Evolutionary conservation across 345 rosid genomes (phyloP), one percentile per base, ranked within the genome.

Genomic region (Streptanthus diversifolius): DNA sequence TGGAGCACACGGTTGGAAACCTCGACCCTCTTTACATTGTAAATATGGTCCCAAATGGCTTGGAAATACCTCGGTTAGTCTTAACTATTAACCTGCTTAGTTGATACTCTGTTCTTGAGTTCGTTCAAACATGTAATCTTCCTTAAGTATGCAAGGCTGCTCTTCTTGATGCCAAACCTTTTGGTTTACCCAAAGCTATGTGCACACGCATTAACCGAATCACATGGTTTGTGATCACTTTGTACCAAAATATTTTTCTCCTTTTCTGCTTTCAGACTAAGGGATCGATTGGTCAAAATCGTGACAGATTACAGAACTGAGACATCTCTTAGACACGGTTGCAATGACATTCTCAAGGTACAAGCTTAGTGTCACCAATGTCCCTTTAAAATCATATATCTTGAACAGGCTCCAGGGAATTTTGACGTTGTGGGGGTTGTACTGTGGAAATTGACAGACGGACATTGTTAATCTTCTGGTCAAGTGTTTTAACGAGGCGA

Each of bases 1-100:
- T 95, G 77, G 99, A 95, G 82, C 99, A 95, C 85, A 95, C 99
- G 3, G 98, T 95, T 65, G 99, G 99, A 72, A 88, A 95, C 84
- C 98, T 92, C 8, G 97, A 95, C 79, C 99, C 98, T 72, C 85
- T 92, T 35, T 88, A 92, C 76, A 95, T 95, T 54, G 99, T 95
- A 77, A 95, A 92, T 76, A 86, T 86, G 92, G 93, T 95, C 74
- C 99, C 98, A 53, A 90, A 90, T 81, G 99, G 99, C 63, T 77
- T 95, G 86, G 96, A 95, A 80, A 95, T 95, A 80, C 99, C 98
- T 73, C 89, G 93, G 98, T 95, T 72, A 86, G 97, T 84, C 30
- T 22, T 55, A 63, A 65, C 33, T 2, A 47, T 55, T 12, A 44
- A 39, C 39, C 33, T 18, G 30, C 43, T 8, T 54, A 30, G 53